Evolutionary conservation across 2,329 filamentous ascomycete species (phyloP).

Genomic region (Ceratocystiopsis brevicomis): DNA sequence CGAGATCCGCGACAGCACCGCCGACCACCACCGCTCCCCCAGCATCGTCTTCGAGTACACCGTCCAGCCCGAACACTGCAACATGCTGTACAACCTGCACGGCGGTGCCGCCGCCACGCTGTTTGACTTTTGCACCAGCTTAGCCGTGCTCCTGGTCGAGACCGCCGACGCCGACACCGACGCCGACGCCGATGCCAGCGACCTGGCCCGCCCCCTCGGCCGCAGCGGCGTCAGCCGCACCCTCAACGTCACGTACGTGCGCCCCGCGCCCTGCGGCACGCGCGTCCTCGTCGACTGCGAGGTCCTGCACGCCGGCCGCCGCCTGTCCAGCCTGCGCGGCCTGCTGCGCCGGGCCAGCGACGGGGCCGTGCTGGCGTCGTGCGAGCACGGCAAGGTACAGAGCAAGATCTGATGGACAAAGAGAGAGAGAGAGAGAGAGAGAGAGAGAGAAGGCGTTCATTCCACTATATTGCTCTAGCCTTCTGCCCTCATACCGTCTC

Average conservation of each 20-base stretch:
- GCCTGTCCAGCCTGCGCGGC: conserved; percentile 32
- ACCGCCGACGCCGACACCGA: background rate
- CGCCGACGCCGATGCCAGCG: background rate
- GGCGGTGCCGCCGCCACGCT: conserved; percentile 46
- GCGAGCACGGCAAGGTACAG: conserved; percentile 43
- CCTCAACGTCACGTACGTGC: conserved; percentile 47
- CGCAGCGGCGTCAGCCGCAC: conserved; percentile 45
- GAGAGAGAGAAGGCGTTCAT: no score
- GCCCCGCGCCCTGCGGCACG: conserved; percentile 35
- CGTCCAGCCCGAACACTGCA: conserved; percentile 31
- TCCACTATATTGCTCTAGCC: conserved; percentile 28
- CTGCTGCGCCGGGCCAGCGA: conserved; percentile 34
- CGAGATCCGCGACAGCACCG: conserved; percentile 13
- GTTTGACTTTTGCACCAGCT: conserved; percentile 46
- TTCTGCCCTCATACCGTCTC: no score
- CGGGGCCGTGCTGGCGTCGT: conserved; percentile 33
- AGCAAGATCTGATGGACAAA: no score
- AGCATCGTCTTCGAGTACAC: conserved; percentile 22
- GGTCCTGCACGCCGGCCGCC: conserved; percentile 36
- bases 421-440: no score
- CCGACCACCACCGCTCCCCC: conserved; percentile 2
- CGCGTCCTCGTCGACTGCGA: conserved; percentile 36
- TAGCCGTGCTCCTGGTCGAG: conserved; percentile 35
- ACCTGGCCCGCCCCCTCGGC: conserved; percentile 36
- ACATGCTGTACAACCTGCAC: conserved; percentile 35